Evolutionary conservation across 2,329 filamentous ascomycete species (phyloP).

Genomic region (Onygenales sp.): DNA sequence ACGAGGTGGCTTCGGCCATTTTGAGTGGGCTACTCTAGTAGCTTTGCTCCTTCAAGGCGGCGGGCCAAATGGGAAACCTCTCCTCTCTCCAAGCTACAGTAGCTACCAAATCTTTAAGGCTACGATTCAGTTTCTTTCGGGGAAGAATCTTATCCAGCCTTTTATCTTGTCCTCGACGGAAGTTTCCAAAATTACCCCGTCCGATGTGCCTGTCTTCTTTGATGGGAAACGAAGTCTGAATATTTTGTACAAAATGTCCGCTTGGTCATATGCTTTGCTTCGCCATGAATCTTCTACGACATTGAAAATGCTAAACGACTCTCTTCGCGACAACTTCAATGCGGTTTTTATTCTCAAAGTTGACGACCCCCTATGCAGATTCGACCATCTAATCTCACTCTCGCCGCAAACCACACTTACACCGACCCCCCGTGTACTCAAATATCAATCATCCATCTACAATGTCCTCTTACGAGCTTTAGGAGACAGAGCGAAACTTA

Average conservation of each 20-base stretch:
- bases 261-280: constrained; percentile 69
- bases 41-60: constrained; percentile 74
- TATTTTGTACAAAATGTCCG: constrained; percentile 79
- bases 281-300: constrained; percentile 66
- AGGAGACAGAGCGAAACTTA: constrained; percentile 60
- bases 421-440: constrained; percentile 16
- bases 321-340: constrained; percentile 69
- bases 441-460: constrained; percentile 41
- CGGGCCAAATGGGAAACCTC: constrained; percentile 58
- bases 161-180: constrained; percentile 36
- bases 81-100: constrained; percentile 72
- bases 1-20: constrained; percentile 79
- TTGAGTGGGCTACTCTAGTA: constrained; percentile 78
- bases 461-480: constrained; percentile 60
- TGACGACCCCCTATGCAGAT: constrained; percentile 43
- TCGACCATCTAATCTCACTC: constrained; percentile 43
- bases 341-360: constrained; percentile 65
- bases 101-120: constrained; percentile 94
- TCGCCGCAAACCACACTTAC: constrained; percentile 20
- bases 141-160: constrained; percentile 63
- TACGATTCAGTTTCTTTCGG: constrained; percentile 74
- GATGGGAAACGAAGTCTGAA: constrained; percentile 69
- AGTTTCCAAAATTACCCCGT: constrained; percentile 20
- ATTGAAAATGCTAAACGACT: constrained; percentile 64
- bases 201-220: constrained; percentile 61